Percentiles rank a stretch among this genome's conserved stretches.
Evolutionary conservation across 805 yeast genomes (phyloP).

Genomic region (Isabelozyma heimii): DNA sequence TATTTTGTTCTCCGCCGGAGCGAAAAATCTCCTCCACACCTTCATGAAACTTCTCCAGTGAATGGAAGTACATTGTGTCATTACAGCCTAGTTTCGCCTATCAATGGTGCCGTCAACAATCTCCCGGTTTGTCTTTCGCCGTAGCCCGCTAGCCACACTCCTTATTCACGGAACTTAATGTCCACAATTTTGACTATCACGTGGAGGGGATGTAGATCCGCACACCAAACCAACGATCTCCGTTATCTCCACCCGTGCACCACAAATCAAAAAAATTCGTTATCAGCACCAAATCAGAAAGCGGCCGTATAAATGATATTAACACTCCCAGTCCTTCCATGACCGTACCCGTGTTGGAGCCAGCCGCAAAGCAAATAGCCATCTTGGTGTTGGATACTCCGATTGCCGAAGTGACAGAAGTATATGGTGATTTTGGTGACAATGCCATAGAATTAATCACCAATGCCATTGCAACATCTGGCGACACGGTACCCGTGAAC

Average conservation of each 20-base stretch:
- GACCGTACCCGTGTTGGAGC: not conserved
- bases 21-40: too few relatives aligned
- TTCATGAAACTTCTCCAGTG: too few relatives aligned
- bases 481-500: conserved; percentile 11
- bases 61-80: too few relatives aligned
- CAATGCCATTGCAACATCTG: conserved; percentile 2
- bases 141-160: not conserved
- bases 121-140: too few relatives aligned
- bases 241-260: not conserved
- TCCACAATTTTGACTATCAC: not conserved
- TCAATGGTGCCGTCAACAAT: too few relatives aligned
- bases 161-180: not conserved
- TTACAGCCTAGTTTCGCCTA: too few relatives aligned
- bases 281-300: not conserved
- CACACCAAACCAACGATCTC: not conserved
- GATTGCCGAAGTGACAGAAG: conserved; percentile 21
- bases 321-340: not conserved
- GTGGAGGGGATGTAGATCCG: not conserved
- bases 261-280: not conserved
- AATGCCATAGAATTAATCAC: conserved; percentile 34
- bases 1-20: too few relatives aligned
- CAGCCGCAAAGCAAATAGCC: conserved; percentile 26
- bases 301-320: not conserved
- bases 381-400: conserved; percentile 41
- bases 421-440: conserved; percentile 56